Evolutionary conservation across 164 flowering plant species (phyloP), one percentile per base, ranked within the genome.

Genomic region (Taxillus chinensis): DNA sequence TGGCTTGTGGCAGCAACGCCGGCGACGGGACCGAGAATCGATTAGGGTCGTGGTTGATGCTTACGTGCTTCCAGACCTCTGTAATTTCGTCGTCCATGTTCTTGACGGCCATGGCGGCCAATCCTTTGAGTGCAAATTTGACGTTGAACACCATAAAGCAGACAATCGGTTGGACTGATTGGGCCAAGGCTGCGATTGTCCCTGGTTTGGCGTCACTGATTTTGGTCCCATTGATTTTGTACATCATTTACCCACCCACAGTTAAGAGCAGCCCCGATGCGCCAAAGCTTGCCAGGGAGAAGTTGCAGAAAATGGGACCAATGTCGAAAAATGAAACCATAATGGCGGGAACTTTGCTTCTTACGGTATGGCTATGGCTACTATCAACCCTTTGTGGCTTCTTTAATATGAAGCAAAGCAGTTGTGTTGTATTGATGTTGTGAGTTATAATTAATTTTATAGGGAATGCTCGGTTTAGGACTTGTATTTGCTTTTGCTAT

Each of bases 41-140:
- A 64, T 68, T 92, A 17, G 98, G 96, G 43, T 74, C 95, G 5
- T 92, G 96, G 96, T 68, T 92, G 71, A 92, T 92, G 95, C 77
- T 89, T 1, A 89, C 98, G 8, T 87, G 96, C 66, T 92, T 92
- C 40, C 96, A 92, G 71, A 92, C 98, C 0, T 89, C 96, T 0
- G 92, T 81, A 62, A 89, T 91, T 56, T 84, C 95, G 4, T 86
- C 92, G 0, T 65, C 98, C 0, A 89, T 92, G 96, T 92, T 92
- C 57, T 69, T 92, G 73, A 92, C 98, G 11, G 98, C 89, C 0
- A 89, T 89, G 96, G 98, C 98, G 5, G 96, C 96, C 3, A 92
- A 92, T 69, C 98, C 96, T 0, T 67, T 92, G 79, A 84, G 95
- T 63, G 96, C 92, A 0, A 92, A 71, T 64, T 74, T 92, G 55